Base-by-base conservation (phyloP, 345 rosid genomes). In the Corchorus capsularis region DNA sequence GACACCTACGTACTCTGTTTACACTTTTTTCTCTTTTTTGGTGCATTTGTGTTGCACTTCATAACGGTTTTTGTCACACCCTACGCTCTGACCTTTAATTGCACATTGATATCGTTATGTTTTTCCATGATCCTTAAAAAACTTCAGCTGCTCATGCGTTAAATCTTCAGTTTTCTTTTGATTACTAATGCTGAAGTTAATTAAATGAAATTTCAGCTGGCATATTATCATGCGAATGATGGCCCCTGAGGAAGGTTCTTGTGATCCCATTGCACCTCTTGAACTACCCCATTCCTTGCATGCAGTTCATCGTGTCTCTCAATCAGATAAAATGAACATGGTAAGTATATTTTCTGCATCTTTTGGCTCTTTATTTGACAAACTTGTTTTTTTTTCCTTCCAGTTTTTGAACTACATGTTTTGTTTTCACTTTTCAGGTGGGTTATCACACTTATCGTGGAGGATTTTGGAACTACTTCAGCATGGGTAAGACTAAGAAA, bases 381-480 rank as follows among this genome's bases (percentile, higher is more conserved):
- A 55, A 52, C 32, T 22, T 32, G 53, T 35, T 8, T 49, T 72
- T 53, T 12, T 32, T 13, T 52, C 20, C 13, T 41, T 69, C 6
- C 55, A 47, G 12, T 41, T 49, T 27, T 50, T 69, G 41, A 7
- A 37, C 19, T 37, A 55, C 63, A 10, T 72, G 53, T 16, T 72
- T 57, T 39, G 46, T 54, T 56, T 39, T 70, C 68, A 32, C 20
- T 76, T 72, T 59, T 76, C 92, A 88, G 93, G 92, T 83, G 62
- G 93, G 92, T 46, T 80, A 80, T 77, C 89, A 85, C 75, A 89
- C 93, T 54, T 91, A 76, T 84, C 93, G 96, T 52, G 96, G 96
- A 32, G 96, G 96, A 47, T 91, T 91, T 82, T 91, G 96, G 96
- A 91, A 91, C 83, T 91, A 91, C 78, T 91, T 91, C 84, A 89